Conservation (phyloP, 2,329 filamentous ascomycete species). For the Rugonectria rugulosa region DNA sequence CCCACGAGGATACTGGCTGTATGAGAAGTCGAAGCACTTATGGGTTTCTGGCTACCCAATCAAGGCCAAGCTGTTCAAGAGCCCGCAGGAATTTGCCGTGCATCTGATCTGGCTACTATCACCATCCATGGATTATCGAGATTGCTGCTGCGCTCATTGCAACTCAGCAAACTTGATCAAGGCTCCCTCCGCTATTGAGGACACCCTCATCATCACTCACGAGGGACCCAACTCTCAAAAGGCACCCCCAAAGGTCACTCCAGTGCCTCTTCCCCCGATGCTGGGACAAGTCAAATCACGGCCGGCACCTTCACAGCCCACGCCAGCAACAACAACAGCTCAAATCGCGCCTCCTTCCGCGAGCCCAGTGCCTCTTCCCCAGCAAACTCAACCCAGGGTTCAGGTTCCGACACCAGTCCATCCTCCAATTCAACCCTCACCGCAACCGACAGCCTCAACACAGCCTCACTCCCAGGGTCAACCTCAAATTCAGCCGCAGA, state of each 20-base stretch:
- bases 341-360: constrained; percentile 30
- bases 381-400: constrained; percentile 18
- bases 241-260: constrained; percentile 43
- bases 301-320: constrained; percentile 44
- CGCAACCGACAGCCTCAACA: constrained; percentile 2
- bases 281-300: constrained; percentile 43
- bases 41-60: constrained; percentile 59
- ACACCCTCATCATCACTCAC: constrained; percentile 34
- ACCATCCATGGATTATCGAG: constrained; percentile 53
- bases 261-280: constrained; percentile 47
- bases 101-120: constrained; percentile 62
- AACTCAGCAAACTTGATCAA: constrained; percentile 44
- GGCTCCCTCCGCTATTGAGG: constrained; percentile 35
- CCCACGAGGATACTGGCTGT: constrained; percentile 55
- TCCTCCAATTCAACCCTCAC: neutral
- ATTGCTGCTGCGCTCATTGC: constrained; percentile 62
- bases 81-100: constrained; percentile 60
- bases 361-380: constrained; percentile 12
- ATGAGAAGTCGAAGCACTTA: constrained; percentile 57
- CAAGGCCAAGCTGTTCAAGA: constrained; percentile 58
- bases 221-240: constrained; percentile 37
- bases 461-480: neutral
- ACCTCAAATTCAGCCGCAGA: neutral
- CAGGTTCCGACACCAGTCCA: constrained; percentile 7
- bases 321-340: constrained; percentile 27